These are phyloP conservation scores for Suillus alpinus DNA, from an alignment of 768 basidiomycete species.

Conservation along the genomic window DNA sequence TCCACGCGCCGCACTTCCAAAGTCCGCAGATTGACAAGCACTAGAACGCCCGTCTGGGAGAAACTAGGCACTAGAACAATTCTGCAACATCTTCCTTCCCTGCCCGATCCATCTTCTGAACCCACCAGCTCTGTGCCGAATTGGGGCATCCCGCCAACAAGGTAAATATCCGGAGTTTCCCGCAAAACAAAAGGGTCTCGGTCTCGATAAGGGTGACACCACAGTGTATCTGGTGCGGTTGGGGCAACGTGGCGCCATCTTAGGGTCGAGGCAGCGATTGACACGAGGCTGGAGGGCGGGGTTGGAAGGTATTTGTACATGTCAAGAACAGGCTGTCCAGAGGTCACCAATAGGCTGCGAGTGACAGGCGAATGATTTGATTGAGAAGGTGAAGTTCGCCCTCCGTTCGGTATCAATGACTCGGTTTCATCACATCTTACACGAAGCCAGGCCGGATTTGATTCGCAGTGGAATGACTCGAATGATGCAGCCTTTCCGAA, in stretches of 20 bases:
- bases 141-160: slow-evolving; percentile 86
- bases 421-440: slow-evolving; percentile 40
- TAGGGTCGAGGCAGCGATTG: slow-evolving; percentile 75
- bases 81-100: slow-evolving; percentile 48
- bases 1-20: slow-evolving; percentile 64
- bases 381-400: slow-evolving; percentile 4
- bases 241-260: slow-evolving; percentile 98
- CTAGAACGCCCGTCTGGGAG: slow-evolving; percentile 71
- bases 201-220: slow-evolving; percentile 93
- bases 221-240: slow-evolving; percentile 96
- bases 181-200: slow-evolving; percentile 86
- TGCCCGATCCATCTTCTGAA: slow-evolving; percentile 28
- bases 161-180: slow-evolving; percentile 87
- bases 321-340: slow-evolving; percentile 93
- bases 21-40: slow-evolving; percentile 76
- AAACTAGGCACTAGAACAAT: slow-evolving; percentile 84
- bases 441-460: slow-evolving; percentile 87
- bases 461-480: slow-evolving; percentile 70
- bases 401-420: background rate
- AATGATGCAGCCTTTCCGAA: slow-evolving; percentile 61
- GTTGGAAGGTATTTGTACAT: slow-evolving; percentile 89
- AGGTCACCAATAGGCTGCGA: slow-evolving; percentile 74
- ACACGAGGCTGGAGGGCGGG: slow-evolving; percentile 67
- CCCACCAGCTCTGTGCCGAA: slow-evolving; percentile 74
- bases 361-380: slow-evolving; percentile 23